Percentiles rank a stretch among this genome's conserved stretches.
phyloP scores from a whole-genome alignment of 768 basidiomycete genomes.

The Imleria badia region DNA sequence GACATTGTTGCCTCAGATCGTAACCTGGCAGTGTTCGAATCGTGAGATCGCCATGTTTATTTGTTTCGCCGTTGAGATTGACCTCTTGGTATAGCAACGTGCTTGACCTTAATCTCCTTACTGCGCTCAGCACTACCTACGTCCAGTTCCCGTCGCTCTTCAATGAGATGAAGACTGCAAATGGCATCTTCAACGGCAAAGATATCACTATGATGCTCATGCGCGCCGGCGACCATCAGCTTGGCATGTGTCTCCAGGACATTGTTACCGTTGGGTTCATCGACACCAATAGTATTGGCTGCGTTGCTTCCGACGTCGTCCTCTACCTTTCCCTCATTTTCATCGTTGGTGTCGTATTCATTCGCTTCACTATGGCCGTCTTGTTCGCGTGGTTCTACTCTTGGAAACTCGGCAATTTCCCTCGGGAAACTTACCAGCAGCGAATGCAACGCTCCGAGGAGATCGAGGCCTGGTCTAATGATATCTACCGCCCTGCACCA shows the following conservation, averaged over 20 bases:
- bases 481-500: constrained; percentile 94
- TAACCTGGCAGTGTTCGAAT: constrained; percentile 92
- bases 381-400: constrained; percentile 98
- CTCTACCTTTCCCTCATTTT: constrained; percentile 94
- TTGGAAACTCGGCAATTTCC: constrained; percentile 93
- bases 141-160: constrained; percentile 85
- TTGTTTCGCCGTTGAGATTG: constrained; percentile 1
- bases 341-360: constrained; percentile 94
- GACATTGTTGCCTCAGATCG: constrained; percentile 66
- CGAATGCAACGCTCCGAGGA: constrained; percentile 85
- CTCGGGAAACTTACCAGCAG: constrained; percentile 88
- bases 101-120: constrained; percentile 83
- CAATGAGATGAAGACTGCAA: constrained; percentile 66
- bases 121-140: constrained; percentile 79
- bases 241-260: constrained; percentile 85
- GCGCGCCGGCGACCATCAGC: constrained; percentile 62
- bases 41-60: constrained; percentile 51
- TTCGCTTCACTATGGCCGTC: constrained; percentile 96
- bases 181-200: constrained; percentile 73
- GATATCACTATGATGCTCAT: constrained; percentile 88
- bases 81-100: constrained; percentile 55
- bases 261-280: constrained; percentile 88
- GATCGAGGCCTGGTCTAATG: constrained; percentile 95
- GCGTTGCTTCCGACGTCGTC: constrained; percentile 92
- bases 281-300: constrained; percentile 92